phyloP scores from a whole-genome alignment of 1,284 basidiomycete species.

The Bothia castanella region DNA sequence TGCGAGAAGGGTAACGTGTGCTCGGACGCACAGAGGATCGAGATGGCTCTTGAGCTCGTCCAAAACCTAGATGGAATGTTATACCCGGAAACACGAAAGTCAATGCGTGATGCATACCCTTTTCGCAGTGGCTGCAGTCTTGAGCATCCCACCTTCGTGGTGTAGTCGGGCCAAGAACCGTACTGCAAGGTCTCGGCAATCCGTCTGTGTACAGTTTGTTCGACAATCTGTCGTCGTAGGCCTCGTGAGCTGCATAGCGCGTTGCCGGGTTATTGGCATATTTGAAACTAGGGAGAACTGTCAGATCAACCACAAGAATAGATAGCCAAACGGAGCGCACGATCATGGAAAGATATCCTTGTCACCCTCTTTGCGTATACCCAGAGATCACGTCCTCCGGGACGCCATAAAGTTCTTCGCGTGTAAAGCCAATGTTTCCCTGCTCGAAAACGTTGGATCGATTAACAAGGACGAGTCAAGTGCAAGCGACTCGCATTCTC shows the following conservation, averaged over 20 bases:
- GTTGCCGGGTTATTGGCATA: slow-evolving; percentile 68
- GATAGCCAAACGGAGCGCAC: slow-evolving; percentile 39
- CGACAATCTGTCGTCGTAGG: slow-evolving; percentile 61
- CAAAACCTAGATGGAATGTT: slow-evolving; percentile 49
- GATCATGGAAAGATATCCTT: slow-evolving; percentile 73
- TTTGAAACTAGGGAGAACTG: slow-evolving; percentile 56
- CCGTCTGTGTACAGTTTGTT: slow-evolving; percentile 71
- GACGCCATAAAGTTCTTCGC: slow-evolving; percentile 73
- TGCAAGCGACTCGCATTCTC: slow-evolving; percentile 55
- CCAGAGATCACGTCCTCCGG: slow-evolving; percentile 74
- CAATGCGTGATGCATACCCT: slow-evolving; percentile 38
- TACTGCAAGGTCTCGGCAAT: slow-evolving; percentile 69
- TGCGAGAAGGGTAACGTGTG: slow-evolving; percentile 60
- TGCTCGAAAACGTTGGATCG: slow-evolving; percentile 26
- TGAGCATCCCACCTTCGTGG: slow-evolving; percentile 82
- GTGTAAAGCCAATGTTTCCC: slow-evolving; percentile 62
- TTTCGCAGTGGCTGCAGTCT: slow-evolving; percentile 47
- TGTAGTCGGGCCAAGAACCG: slow-evolving; percentile 76
- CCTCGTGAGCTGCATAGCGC: slow-evolving; percentile 59
- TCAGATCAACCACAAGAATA: not conserved
- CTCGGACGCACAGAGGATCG: slow-evolving; percentile 65
- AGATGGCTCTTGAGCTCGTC: slow-evolving; percentile 70
- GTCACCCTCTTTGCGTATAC: slow-evolving; percentile 54
- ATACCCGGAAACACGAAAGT: not conserved
- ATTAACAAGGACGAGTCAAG: not conserved